Conservation (phyloP, 177 flowering plant genomes). For the Tripterygium wilfordii region DNA sequence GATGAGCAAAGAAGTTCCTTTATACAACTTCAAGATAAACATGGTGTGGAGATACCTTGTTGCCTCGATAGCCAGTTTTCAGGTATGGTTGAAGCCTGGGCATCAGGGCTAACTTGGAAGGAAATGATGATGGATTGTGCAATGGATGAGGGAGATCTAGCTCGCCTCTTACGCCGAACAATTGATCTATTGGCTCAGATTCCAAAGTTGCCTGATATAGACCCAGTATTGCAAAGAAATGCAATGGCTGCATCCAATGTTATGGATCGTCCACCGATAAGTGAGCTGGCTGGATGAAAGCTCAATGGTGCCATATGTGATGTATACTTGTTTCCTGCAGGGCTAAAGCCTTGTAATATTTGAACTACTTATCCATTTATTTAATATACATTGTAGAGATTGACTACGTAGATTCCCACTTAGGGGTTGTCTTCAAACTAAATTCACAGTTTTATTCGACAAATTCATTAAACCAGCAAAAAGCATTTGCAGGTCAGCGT, state of each 20-base stretch:
- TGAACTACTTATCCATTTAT: too few species aligned
- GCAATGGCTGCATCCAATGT: slow-evolving; percentile 64
- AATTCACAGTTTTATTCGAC: too few species aligned
- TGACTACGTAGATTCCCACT: too few species aligned
- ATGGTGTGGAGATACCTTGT: slow-evolving; percentile 64
- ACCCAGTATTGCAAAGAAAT: slow-evolving; percentile 59
- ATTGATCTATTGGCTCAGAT: slow-evolving; percentile 88
- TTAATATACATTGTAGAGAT: too few species aligned
- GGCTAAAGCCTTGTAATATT: too few species aligned
- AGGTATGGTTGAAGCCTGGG: slow-evolving; percentile 99
- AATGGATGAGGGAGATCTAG: slow-evolving; percentile 96
- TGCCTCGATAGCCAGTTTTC: slow-evolving; percentile 81
- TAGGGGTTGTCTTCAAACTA: too few species aligned
- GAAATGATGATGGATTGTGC: slow-evolving; percentile 99
- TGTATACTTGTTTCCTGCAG: too few species aligned
- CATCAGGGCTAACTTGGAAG: slow-evolving; percentile 89
- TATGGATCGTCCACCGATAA: slow-evolving; percentile 94
- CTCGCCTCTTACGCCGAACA: slow-evolving; percentile 81
- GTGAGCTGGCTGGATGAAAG: slow-evolving; percentile 77
- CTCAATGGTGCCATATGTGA: too few species aligned
- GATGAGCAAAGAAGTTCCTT: slow-evolving; percentile 71
- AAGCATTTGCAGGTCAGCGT: too few species aligned
- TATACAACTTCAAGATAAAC: slow-evolving; percentile 70
- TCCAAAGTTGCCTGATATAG: slow-evolving; percentile 91
- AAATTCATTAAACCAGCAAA: too few species aligned